phyloP scores from a whole-genome alignment of 805 yeast species.

The Kregervanrija pseudodelftensis region DNA sequence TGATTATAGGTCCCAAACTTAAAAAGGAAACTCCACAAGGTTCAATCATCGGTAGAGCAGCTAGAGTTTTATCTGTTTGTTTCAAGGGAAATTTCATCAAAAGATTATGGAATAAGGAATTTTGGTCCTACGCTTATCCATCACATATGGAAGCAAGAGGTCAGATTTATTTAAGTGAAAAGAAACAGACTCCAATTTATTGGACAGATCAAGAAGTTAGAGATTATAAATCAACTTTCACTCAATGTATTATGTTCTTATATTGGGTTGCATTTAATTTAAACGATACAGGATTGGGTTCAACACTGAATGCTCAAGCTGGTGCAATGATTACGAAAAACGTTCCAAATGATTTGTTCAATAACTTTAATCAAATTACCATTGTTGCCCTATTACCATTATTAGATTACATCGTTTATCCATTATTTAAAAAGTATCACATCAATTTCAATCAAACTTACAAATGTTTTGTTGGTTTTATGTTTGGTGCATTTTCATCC shows the following conservation, averaged over 20 bases:
- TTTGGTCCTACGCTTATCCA: slow-evolving; percentile 47
- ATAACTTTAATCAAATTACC: slow-evolving; percentile 47
- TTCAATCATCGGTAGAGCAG: slow-evolving; percentile 38
- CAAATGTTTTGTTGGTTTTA: slow-evolving; percentile 42
- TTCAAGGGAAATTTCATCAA: slow-evolving; percentile 35
- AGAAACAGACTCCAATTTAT: slow-evolving; percentile 26
- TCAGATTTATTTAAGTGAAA: slow-evolving; percentile 24
- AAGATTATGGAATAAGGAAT: slow-evolving; percentile 33
- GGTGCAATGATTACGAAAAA: slow-evolving; percentile 46
- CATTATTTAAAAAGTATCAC: slow-evolving; percentile 34
- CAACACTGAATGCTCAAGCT: slow-evolving; percentile 43
- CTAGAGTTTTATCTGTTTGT: slow-evolving; percentile 34
- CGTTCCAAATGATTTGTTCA: slow-evolving; percentile 50
- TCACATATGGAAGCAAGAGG: slow-evolving; percentile 38
- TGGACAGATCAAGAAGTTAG: slow-evolving; percentile 40
- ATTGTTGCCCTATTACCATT: slow-evolving; percentile 46
- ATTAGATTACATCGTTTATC: slow-evolving; percentile 41
- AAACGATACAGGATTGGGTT: slow-evolving; percentile 44
- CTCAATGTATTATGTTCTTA: slow-evolving; percentile 39
- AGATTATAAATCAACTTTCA: slow-evolving; percentile 37
- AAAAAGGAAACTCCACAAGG: slow-evolving; percentile 33
- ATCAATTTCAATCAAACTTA: slow-evolving; percentile 38
- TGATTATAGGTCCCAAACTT: slow-evolving; percentile 27
- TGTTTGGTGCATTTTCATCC: slow-evolving; percentile 39
- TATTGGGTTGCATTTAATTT: slow-evolving; percentile 33